These are phyloP conservation scores for Rutstroemia sp. DNA, from an alignment of 2,329 filamentous ascomycete species.

Conservation along the genomic window DNA sequence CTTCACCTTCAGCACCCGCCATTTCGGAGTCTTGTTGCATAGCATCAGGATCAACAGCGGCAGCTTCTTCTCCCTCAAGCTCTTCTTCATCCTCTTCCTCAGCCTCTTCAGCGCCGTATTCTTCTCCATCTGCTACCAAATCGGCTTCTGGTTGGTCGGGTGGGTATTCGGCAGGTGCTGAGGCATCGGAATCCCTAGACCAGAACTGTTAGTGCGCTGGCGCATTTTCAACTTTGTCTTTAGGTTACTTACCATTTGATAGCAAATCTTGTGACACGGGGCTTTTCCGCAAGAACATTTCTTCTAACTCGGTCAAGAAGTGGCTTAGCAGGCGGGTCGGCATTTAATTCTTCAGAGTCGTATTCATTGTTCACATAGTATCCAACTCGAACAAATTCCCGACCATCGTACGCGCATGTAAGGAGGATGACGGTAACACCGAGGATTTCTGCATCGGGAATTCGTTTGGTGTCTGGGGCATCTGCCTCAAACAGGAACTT, in stretches of 20 bases:
- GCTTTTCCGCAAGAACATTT: conserved; percentile 94
- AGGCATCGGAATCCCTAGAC: conserved; percentile 89
- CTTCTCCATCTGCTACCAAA: conserved; percentile 71
- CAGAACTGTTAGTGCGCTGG: conserved; percentile 19
- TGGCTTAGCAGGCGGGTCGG: conserved; percentile 86
- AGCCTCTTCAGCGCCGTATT: conserved; percentile 86
- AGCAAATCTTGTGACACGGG: conserved; percentile 90
- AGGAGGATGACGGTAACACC: conserved; percentile 96
- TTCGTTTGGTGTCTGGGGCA: conserved; percentile 79
- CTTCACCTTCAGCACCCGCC: conserved; percentile 56
- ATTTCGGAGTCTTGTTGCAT: conserved; percentile 66
- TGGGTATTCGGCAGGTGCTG: conserved; percentile 89
- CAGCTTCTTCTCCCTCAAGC: conserved; percentile 48
- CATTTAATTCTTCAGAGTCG: conserved; percentile 79
- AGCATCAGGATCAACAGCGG: conserved; percentile 33
- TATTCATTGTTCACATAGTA: conserved; percentile 99
- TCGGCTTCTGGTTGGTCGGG: conserved; percentile 97
- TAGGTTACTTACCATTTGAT: conserved; percentile 79
- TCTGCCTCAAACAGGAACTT: conserved; percentile 98
- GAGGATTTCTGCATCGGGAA: conserved; percentile 90
- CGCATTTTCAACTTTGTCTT: not conserved
- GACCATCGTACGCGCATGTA: conserved; percentile 90
- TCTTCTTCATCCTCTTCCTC: conserved; percentile 65
- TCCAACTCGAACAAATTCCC: conserved; percentile 95
- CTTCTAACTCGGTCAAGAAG: conserved; percentile 86